Evolutionary conservation across 441 rosid species (phyloP).

Genomic region (Gossypium gossypioides): DNA sequence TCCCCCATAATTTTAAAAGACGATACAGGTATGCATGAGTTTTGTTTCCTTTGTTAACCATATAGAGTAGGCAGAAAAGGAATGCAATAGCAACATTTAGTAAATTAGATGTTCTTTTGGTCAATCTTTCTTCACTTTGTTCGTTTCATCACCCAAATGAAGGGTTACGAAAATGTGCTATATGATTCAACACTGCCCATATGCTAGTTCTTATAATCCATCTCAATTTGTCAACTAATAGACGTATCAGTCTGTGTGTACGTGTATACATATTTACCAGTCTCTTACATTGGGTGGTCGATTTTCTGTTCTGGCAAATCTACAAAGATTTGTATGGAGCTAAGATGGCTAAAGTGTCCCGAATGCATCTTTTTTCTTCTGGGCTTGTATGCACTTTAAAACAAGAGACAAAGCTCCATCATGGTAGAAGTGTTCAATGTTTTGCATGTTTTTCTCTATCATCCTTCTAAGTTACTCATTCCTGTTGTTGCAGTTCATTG

Average conservation of each 20-base stretch:
- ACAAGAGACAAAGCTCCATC: background rate
- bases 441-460: background rate
- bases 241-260: too few relatives aligned
- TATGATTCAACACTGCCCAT: background rate
- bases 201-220: background rate
- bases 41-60: background rate
- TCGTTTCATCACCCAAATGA: background rate
- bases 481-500: slow-evolving; percentile 19
- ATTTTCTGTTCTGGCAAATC: background rate
- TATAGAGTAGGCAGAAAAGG: background rate
- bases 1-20: background rate
- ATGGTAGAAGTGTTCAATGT: background rate
- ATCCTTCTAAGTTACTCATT: background rate
- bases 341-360: background rate
- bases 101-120: background rate
- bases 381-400: background rate
- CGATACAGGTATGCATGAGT: background rate
- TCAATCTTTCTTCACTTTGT: background rate
- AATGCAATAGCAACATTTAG: background rate
- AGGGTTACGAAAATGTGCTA: background rate
- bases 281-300: background rate
- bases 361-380: background rate
- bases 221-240: background rate
- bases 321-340: background rate
- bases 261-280: background rate